These are phyloP conservation scores for Pistacia atlantica DNA, from an alignment of 345 rosid species.

Conservation along the genomic window DNA sequence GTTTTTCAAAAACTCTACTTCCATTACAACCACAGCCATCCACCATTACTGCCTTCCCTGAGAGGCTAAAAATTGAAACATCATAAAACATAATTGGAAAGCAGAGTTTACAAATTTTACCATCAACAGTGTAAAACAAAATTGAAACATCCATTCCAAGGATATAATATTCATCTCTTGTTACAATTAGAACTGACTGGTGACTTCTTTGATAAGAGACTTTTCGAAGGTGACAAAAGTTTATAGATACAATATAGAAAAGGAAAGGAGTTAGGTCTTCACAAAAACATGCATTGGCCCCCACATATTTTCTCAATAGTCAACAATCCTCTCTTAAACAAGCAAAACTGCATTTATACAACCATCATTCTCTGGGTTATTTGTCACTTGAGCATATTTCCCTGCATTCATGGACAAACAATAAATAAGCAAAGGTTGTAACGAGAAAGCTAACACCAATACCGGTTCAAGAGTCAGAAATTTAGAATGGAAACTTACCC, in stretches of 20 bases:
- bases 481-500: conserved; percentile 52
- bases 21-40: too few relatives aligned
- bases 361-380: conserved; percentile 92
- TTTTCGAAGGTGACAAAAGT: neutral
- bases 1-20: too few relatives aligned
- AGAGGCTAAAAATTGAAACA: too few relatives aligned
- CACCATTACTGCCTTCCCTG: too few relatives aligned
- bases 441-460: neutral
- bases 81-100: too few relatives aligned
- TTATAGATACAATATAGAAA: neutral
- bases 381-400: conserved; percentile 94
- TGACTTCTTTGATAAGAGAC: neutral
- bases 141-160: neutral
- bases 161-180: neutral
- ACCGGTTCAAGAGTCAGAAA: neutral
- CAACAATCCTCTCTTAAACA: conserved; percentile 44
- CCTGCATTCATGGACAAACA: conserved; percentile 47
- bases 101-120: neutral
- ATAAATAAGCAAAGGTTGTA: neutral
- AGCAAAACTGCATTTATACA: conserved; percentile 87
- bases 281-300: neutral
- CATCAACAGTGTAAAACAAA: neutral
- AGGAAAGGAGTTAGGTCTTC: neutral
- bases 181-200: neutral
- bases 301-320: neutral